A percentile compares a stretch with the other conserved stretches of the same genome.
Evolutionary conservation across 257 asterid species (phyloP).

Genomic region (Solanum corneliomulleri): DNA sequence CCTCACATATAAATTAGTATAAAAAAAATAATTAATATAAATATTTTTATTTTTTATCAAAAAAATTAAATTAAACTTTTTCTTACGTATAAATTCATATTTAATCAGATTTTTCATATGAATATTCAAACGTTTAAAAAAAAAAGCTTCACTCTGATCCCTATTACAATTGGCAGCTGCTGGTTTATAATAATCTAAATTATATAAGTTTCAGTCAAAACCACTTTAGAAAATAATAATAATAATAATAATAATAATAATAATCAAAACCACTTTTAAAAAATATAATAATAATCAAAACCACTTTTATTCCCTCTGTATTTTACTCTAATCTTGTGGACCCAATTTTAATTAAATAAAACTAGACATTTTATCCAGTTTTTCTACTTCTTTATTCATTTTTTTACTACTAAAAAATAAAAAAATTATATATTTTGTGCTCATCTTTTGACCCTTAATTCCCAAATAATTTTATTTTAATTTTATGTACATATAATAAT

Average conservation of each 20-base stretch:
- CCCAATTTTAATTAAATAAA: neutral
- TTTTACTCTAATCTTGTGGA: neutral
- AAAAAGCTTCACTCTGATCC: neutral
- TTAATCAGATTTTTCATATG: no score
- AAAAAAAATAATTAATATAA: no score
- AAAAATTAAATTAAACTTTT: fast-evolving
- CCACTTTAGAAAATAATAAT: neutral
- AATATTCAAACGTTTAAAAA: no score
- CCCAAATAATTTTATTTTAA: neutral
- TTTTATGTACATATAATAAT: neutral
- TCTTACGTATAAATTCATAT: no score
- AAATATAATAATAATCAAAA: neutral
- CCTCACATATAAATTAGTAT: neutral
- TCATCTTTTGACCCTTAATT: neutral
- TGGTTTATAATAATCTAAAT: neutral
- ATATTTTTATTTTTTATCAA: no score
- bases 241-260: neutral
- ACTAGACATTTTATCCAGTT: neutral
- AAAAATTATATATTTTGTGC: neutral
- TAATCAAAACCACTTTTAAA: neutral
- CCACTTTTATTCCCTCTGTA: neutral
- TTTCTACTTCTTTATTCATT: neutral
- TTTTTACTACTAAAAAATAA: neutral
- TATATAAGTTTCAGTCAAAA: neutral
- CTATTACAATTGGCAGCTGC: neutral